Base-by-base conservation (phyloP, 2,329 filamentous ascomycete genomes). In the Cordyceps farinosa region DNA sequence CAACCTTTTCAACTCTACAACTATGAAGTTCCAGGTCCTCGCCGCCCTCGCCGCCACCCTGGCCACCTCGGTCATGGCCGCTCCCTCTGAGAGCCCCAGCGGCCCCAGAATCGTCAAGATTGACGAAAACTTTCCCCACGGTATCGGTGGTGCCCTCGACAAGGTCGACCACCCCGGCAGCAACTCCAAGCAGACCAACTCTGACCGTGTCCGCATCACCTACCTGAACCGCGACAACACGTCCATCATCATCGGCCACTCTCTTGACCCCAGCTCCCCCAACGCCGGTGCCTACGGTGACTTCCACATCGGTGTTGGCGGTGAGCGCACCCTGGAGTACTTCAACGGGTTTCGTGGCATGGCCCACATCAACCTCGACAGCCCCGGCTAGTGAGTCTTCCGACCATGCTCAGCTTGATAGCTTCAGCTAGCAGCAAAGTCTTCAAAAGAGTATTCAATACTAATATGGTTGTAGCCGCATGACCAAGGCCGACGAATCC, bases 211-310 rank as follows among this genome's bases (percentile, higher is more conserved):
- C 38, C 50, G 58, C 34, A 60, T 61, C 50, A 61, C 48, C 38
- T 61, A 27, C 32, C 15, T n/a, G 9, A 61, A 61, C 58, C 58
- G 50, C 7, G 58, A 61, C 58, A 53, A 53, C 50, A 45, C 48
- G 8, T 53, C 48, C 38, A 45, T 61, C 40, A 40, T 53, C 58
- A 45, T 61, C 22, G 58, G 48, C 5, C 58, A 61, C 50, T 44
- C 44, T 2, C 1, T 36, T 4, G 48, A 40, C 50, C 48, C 34
- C 9, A 51, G 40, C 13, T 53, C 58, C 2, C 58, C 58, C 22
- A 40, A 48, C 27, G 30, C 51, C 6, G 3, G 22, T 1, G 29
- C 7, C 22, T 62, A 50, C 11, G 42, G 51, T 15, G 58, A 61
- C 32, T 44, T 54, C n/a, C 58, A 61, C 38, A 48, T 61, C 10